Base-by-base conservation (phyloP, 2,329 filamentous ascomycete species). In the Aspergillus sp. region DNA sequence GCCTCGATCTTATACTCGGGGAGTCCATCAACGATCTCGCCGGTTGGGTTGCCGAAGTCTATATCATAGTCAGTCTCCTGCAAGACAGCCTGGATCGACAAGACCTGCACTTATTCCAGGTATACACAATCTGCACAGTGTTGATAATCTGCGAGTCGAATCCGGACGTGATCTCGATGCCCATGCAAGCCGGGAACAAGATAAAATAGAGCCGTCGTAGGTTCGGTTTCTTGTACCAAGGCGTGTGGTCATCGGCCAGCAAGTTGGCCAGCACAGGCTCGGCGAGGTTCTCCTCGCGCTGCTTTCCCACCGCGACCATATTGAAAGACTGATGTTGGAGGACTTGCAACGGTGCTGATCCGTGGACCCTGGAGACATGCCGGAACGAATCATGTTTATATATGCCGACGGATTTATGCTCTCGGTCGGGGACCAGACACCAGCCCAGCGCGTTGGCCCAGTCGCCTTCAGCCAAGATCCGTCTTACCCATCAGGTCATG, bases 151-250 rank as follows among this genome's bases (percentile, higher is more conserved):
- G 79, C 3, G 76, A 79, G 59, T 83, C 82, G 58, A 84, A 85
- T 0, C 82, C 81, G 3, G 80, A 82, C 0, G 81, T 84, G 61
- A 82, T 82, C 69, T 86, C 83, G 52, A 86, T 82, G 44, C 83
- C 83, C 71, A 85, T 81, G 64, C 80, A 84, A 41, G 80, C 81
- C 19, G 81, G 81, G 53, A 86, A 81, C 46, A 86, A 75, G 54
- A 82, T 68, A 5, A 85, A 64, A 61, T 86, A 86, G 34, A 86
- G 72, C 16, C 63, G 64, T 49, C 82, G 75, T 36, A 86, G 70
- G 57, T 86, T 85, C 1, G 78, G 80, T 66, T 86, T 86, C 61
- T 74, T 76, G 70, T 78, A 84, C 81, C 81, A 85, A 51, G 69
- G 69, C 29, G 72, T 71, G 31, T 67, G 67, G 54, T 79, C 76